Evolutionary conservation across 495 filamentous ascomycete genomes (phyloP).

Genomic region (Hypomontagnella submonticulosa): DNA sequence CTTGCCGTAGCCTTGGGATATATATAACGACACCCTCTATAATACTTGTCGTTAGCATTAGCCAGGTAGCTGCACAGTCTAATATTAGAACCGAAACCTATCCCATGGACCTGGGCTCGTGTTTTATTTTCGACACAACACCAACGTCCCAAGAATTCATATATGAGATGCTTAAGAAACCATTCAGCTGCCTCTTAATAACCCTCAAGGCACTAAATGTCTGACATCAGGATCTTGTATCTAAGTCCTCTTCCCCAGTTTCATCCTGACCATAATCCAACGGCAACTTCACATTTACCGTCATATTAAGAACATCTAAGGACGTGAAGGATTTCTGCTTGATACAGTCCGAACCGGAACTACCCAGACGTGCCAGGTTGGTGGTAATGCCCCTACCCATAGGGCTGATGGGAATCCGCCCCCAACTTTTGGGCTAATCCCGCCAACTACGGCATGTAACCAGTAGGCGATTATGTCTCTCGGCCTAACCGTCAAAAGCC

Average conservation of each 20-base stretch:
- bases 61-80: not conserved
- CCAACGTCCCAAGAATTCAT: not conserved
- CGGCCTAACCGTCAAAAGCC: conserved; percentile 64
- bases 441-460: conserved; percentile 39
- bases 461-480: conserved; percentile 54
- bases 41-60: too few relatives aligned
- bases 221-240: conserved; percentile 10
- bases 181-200: conserved; percentile 15
- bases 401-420: conserved; percentile 34
- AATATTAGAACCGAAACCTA: too few relatives aligned
- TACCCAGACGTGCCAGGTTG: conserved; percentile 29
- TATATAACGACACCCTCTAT: too few relatives aligned
- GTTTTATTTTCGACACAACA: not conserved
- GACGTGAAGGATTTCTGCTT: conserved; percentile 21
- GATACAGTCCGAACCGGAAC: conserved; percentile 18
- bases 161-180: conserved; percentile 15
- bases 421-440: conserved; percentile 41
- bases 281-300: too few relatives aligned
- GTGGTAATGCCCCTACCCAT: conserved; percentile 35
- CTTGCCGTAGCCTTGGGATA: too few relatives aligned
- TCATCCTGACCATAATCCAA: too few relatives aligned
- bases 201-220: conserved; percentile 4
- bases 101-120: not conserved
- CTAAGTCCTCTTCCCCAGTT: not conserved
- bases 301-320: conserved; percentile 3